Evolutionary conservation across 306 rosid species (phyloP), one percentile per base, ranked within the genome.

Genomic region (Quercus bicolor): DNA sequence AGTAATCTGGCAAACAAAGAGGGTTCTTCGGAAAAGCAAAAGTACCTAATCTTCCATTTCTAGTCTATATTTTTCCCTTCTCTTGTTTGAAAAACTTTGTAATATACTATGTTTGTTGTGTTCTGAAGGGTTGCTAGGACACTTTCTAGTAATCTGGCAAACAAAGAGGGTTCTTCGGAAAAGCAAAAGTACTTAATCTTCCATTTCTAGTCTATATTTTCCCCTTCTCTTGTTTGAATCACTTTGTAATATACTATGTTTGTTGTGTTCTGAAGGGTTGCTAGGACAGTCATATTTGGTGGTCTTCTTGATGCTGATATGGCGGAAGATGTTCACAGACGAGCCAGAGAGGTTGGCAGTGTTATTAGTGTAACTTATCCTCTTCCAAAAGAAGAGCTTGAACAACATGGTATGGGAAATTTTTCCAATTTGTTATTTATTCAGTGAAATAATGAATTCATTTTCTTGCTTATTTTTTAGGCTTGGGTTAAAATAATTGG

Each of bases 91-190:
- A 45, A 10, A 33, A 26, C 10, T 40, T 57, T 52, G 75, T 78
- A 31, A 53, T 81, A 5, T 84, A 9, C 73, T 19, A 20, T 66
- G 56, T 72, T 81, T 13, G 56, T 72, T 86, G 57, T 80, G 56
- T 61, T 84, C 24, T 86, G 81, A 85, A 95, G 98, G 91, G 92
- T 91, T 89, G 98, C 98, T 43, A 93, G 96, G 83, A 93, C 97
- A 73, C 90, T 88, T 56, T 74, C 84, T 81, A 80, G 77, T 78
- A 89, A 85, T 84, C 68, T 80, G 55, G 90, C 75, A 31, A 91
- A 80, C 79, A 85, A 86, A 77, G 88, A 85, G 48, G 97, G 95
- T 73, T 61, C 90, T 80, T 95, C 99, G 33, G 92, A 90, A 80
- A 93, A 86, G 85, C 98, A 95, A 79, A 93, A 92, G 99, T 93